phyloP scores from a whole-genome alignment of 2,329 filamentous ascomycete species.

The Penicillium janthinellum region DNA sequence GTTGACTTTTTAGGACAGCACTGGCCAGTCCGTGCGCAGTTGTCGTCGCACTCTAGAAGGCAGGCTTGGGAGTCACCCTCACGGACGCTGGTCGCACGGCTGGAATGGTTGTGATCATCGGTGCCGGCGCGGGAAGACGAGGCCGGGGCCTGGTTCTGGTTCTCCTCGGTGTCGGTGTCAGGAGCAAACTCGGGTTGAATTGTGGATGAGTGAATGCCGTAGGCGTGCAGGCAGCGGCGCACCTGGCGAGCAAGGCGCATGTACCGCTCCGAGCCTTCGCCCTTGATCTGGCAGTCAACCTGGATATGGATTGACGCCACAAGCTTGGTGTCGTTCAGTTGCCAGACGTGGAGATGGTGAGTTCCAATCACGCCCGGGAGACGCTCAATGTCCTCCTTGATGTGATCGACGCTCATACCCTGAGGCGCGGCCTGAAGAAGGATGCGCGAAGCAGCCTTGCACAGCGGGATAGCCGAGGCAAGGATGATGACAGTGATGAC shows the following conservation, averaged over 20 bases:
- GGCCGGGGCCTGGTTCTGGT: conserved; percentile 16
- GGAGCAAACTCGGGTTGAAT: conserved; percentile 84
- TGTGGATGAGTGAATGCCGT: conserved; percentile 94
- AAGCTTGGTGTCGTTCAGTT: conserved; percentile 90
- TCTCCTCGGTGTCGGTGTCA: conserved; percentile 40
- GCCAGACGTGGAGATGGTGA: conserved; percentile 97
- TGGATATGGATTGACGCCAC: conserved; percentile 93
- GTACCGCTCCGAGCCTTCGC: conserved; percentile 74
- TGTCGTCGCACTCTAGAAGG: conserved; percentile 51
- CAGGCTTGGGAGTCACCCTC: conserved; percentile 45
- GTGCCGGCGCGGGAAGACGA: conserved; percentile 24
- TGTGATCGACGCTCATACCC: conserved; percentile 83
- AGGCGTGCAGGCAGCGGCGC: conserved; percentile 85
- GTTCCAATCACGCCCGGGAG: conserved; percentile 86
- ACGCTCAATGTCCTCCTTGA: conserved; percentile 85
- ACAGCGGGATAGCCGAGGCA: conserved; percentile 52
- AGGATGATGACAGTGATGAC: conserved; percentile 82
- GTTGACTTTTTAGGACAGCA: conserved; percentile 44
- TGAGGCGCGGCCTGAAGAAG: conserved; percentile 91
- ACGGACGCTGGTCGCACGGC: conserved; percentile 40
- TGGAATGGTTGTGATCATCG: conserved; percentile 29
- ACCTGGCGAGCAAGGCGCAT: conserved; percentile 86
- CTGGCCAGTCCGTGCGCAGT: conserved; percentile 44
- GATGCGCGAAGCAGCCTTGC: conserved; percentile 66
- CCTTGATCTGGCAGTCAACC: conserved; percentile 85